These are phyloP conservation scores for Nakaseomyces delphensis DNA, from an alignment of 1,139 yeast genomes.

Conservation along the genomic window DNA sequence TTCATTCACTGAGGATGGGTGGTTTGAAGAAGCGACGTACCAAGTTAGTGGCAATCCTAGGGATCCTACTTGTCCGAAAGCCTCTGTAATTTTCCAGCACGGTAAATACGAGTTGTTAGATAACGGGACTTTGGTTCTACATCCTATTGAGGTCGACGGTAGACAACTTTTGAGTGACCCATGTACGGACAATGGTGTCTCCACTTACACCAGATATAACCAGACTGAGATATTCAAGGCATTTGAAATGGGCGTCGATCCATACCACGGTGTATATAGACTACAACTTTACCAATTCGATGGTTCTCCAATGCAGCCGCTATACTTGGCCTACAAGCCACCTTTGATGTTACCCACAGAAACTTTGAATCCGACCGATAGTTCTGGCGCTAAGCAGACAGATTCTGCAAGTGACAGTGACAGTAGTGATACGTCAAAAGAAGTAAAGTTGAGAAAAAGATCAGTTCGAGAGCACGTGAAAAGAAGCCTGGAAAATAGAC, in stretches of 20 bases:
- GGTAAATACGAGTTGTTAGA: conserved; percentile 59
- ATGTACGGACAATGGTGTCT: conserved; percentile 49
- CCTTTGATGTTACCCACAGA: conserved; percentile 92
- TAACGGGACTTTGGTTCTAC: conserved; percentile 61
- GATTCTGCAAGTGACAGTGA: conserved; percentile 22
- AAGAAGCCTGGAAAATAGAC: conserved; percentile 70
- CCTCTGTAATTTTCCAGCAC: conserved; percentile 78
- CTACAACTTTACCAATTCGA: conserved; percentile 72
- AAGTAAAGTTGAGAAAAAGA: conserved; percentile 24
- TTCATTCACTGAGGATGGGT: conserved; percentile 88
- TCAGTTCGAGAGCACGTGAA: conserved; percentile 44
- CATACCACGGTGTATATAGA: conserved; percentile 74
- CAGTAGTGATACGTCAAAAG: conserved; percentile 24
- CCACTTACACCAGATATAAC: conserved; percentile 62
- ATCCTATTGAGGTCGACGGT: conserved; percentile 82
- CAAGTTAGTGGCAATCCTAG: conserved; percentile 63
- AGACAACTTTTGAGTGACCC: conserved; percentile 87
- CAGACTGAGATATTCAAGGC: conserved; percentile 55
- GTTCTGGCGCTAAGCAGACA: conserved; percentile 36
- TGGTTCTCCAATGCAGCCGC: conserved; percentile 76
- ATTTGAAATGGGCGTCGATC: conserved; percentile 55
- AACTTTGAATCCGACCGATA: conserved; percentile 77
- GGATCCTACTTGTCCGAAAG: conserved; percentile 75
- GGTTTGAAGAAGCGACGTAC: conserved; percentile 82
- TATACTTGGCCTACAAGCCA: conserved; percentile 85